Base-by-base conservation (phyloP, 2,329 filamentous ascomycete genomes). In the Fonsecaea erecta region DNA sequence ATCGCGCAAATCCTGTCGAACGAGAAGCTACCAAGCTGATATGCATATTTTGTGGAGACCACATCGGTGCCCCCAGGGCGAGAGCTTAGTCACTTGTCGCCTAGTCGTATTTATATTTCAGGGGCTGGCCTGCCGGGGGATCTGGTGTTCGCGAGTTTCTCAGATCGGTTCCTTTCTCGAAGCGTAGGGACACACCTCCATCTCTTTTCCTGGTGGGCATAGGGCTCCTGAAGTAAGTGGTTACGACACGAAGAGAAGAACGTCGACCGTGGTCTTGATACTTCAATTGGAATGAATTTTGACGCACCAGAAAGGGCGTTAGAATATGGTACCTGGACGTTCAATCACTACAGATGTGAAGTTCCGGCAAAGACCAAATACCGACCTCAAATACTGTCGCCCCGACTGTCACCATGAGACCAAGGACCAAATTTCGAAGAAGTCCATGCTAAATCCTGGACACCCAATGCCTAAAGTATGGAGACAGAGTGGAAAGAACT, bases 51-150 rank as follows among this genome's bases (percentile, higher is more conserved):
- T 30, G 35, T 46, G 28, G 21, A n/a, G 26, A 48, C 16, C 9
- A n/a, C n/a, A 9, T 7, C 11, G 3, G 18, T 16, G 16, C 32
- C 32, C 4, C 8, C 53, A 58, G 8, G 37, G 37, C 9, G n/a
- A 48, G 21, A 26, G 55, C 55, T 58, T 58, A 58, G 55, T 58
- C 55, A 30, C 55, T 16, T 21, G 11, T 18, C 55, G 43, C 26
- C n/a, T 46, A 16, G 11, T 21, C 3, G 26, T 58, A 58, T 26
- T 58, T 58, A 34, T n/a, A n/a, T 14, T 8, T 11, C 37, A 40
- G 37, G 37, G 37, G 11, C 3, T 30, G 3, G 28, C 28, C 37
- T 5, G 37, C 37, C 14, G 8, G 37, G 37, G 4, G 37, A 40
- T 40, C 37, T 40, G 5, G 16, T n/a, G 12, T n/a, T 6, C 3